Evolutionary conservation across 1,284 basidiomycete genomes (phyloP), one percentile per base, ranked within the genome.

Genomic region (Wallemia ichthyophaga): DNA sequence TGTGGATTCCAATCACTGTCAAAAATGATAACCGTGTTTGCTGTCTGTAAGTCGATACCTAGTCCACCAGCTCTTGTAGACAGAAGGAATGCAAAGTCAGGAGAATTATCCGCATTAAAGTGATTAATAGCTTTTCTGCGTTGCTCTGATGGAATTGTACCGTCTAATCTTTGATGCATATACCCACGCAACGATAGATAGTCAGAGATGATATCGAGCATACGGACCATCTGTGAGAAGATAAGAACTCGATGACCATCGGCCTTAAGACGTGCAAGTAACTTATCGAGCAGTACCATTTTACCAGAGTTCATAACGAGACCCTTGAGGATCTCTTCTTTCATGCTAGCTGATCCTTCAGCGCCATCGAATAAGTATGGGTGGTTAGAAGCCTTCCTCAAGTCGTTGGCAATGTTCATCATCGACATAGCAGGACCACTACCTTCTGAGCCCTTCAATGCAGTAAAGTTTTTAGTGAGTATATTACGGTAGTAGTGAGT

Each of bases 151-250:
- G 79, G 73, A 15, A 83, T 78, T 59, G 81, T 76, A 9, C 81
- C 85, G 65, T 89, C 86, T 15, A 89, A 73, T 1, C 85, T 76
- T 61, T 84, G 82, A 67, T 80, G 82, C 23, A 78, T 79, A 68
- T 94, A 98, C 32, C 84, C 83, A 55, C 94, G 78, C 55, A 92
- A 73, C 25, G 73, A 73, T 81, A 96, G 89, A 71, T 96, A 98
- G 71, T 99, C 94, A 62, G 85, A 91, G 64, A 99, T 78, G 69
- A 99, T 98, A 71, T 99, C 94, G 37, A 99, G 78, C 79, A 98
- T 87, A 62, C 92, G 82, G 58, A 98, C 98, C 94, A 99, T 98
- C 71, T 99, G 94, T 81, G 96, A 98, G 73, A 98, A 99, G 58
- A 99, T 78, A 64, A 99, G 73, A 25, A 95, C 89, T 57, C 91